Percentiles rank a stretch among this genome's conserved stretches.
These are phyloP conservation scores for Psilocybe cyanescens DNA, from an alignment of 768 basidiomycete species.

Conservation along the genomic window DNA sequence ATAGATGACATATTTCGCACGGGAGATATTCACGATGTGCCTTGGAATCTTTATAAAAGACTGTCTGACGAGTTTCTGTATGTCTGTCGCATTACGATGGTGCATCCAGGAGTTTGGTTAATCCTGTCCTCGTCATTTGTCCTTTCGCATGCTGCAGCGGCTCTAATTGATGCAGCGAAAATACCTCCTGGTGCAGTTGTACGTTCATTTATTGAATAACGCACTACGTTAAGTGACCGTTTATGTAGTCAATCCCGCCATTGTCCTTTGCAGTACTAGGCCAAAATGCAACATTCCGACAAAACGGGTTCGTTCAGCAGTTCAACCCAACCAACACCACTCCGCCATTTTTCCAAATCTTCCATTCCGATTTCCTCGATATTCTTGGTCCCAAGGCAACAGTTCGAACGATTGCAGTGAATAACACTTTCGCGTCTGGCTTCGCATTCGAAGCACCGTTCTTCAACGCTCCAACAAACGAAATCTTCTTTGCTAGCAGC, in stretches of 20 bases:
- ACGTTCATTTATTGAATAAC: not conserved
- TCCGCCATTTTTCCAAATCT: constrained; percentile 59
- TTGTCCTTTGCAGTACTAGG: constrained; percentile 55
- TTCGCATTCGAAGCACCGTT: not conserved
- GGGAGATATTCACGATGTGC: too few relatives aligned
- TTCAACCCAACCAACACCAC: constrained; percentile 61
- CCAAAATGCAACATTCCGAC: constrained; percentile 40
- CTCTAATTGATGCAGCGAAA: not conserved
- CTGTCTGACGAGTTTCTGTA: too few relatives aligned
- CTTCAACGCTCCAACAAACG: not conserved
- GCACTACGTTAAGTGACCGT: constrained; percentile 12
- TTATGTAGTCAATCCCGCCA: constrained; percentile 27
- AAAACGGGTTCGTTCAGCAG: constrained; percentile 38
- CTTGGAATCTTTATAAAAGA: too few relatives aligned
- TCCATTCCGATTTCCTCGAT: constrained; percentile 49
- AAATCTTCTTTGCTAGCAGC: not conserved
- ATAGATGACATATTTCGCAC: not conserved
- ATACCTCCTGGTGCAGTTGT: constrained; percentile 3
- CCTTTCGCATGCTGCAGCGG: not conserved
- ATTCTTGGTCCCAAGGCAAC: constrained; percentile 61
- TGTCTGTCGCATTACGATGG: not conserved
- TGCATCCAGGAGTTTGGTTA: not conserved
- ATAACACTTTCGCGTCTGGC: constrained; percentile 39
- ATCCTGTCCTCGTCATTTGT: not conserved
- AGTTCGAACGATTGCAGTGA: constrained; percentile 60